Evolutionary conservation across 2,329 filamentous ascomycete species (phyloP).

Genomic region (Pyrenophora teres): DNA sequence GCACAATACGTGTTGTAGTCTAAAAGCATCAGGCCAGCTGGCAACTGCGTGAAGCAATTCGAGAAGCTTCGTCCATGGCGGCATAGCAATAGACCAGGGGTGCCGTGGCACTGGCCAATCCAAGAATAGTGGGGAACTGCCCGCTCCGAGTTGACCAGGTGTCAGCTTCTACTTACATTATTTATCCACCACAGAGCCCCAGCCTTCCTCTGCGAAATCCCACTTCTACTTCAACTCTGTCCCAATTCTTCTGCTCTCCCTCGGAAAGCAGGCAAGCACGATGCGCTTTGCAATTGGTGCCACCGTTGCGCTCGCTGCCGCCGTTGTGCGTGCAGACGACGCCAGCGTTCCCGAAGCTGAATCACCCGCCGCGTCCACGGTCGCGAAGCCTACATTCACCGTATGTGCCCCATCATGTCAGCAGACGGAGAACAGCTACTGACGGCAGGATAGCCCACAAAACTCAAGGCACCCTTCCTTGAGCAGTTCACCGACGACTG

Average conservation of each 20-base stretch:
- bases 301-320: slow-evolving; percentile 70
- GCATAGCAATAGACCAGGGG: slow-evolving; percentile 18
- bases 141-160: slow-evolving; percentile 28
- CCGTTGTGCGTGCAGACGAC: slow-evolving; percentile 71
- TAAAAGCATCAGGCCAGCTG: slow-evolving; percentile 27
- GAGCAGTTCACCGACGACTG: slow-evolving; percentile 99
- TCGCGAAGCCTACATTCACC: slow-evolving; percentile 81
- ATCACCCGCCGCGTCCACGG: slow-evolving; percentile 61
- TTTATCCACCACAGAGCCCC: slow-evolving; percentile 32
- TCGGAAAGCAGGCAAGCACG: slow-evolving; percentile 40
- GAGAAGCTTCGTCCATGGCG: slow-evolving; percentile 24
- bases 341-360: slow-evolving; percentile 53
- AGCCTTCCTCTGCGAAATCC: slow-evolving; percentile 20
- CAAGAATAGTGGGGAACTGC: slow-evolving; percentile 18
- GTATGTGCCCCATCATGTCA: slow-evolving; percentile 60
- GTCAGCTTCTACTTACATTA: slow-evolving; percentile 26
- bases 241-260: slow-evolving; percentile 37
- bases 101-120: slow-evolving; percentile 11
- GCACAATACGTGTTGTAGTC: background rate
- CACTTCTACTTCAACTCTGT: slow-evolving; percentile 22
- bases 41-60: slow-evolving; percentile 22
- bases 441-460: slow-evolving; percentile 70
- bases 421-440: slow-evolving; percentile 12
- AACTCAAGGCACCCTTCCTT: slow-evolving; percentile 88
- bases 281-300: slow-evolving; percentile 73